Evolutionary conservation across 768 basidiomycete genomes (phyloP), one percentile per base, ranked within the genome.

Genomic region (Tubosaeta sp.): DNA sequence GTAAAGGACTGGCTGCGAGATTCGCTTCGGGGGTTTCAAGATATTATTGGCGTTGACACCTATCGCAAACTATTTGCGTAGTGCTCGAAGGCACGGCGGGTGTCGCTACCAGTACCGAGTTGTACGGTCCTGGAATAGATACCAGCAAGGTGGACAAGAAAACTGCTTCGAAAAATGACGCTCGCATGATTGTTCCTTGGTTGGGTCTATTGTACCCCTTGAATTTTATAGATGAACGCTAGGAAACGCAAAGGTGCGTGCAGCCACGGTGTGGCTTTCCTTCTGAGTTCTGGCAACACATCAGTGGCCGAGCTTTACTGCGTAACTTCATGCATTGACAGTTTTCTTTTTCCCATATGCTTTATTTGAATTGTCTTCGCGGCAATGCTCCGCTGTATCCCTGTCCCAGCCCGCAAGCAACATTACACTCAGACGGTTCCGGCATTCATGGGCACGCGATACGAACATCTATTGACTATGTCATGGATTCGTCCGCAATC

Each of bases 341-440:
- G 76, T 87, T 4, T 90, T 91, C 74, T 91, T 88, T 71, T 84
- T 88, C 51, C 83, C 83, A 9, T 90, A 85, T 63, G 74, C 86
- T 22, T 54, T 84, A 38, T 82, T 88, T 14, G 86, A 88, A 76
- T 48, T 17, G 25, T 32, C 38, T 22, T 39, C 9, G 41, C 29
- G 38, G 37, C 26, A 37, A 26, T 32, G 17, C 9, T 29, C 9
- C 31, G 38, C 41, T 53, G 32, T 34, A 13, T 35, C 35, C 29
- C 29, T 29, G 38, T 50, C 7, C 31, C 51, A 86, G 84, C 82
- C 83, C 7, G 76, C 76, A 8, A 85, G 83, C 59, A 86, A 87
- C 58, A 71, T 86, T 19, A 67, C 83, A 16, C 70, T 86, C 37
- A 79, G 79, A 53, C 73, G 72, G 50, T 66, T 86, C 27, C 76